These are phyloP conservation scores for Amanita muscaria DNA, from an alignment of 768 basidiomycete genomes.

Conservation along the genomic window DNA sequence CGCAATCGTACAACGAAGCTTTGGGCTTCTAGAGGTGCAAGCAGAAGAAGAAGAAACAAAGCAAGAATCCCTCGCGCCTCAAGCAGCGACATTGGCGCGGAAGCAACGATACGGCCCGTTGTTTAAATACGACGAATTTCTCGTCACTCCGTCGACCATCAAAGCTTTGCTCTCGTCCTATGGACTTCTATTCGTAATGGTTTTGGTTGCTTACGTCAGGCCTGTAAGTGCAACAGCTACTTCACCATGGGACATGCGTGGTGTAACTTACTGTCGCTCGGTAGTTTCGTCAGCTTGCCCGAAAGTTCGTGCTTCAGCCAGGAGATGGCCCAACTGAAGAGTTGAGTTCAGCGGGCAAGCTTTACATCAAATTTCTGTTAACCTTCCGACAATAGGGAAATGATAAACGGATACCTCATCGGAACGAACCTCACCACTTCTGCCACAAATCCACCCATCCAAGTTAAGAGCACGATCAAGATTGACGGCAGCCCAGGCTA, in stretches of 20 bases:
- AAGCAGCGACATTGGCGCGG: conserved; percentile 10
- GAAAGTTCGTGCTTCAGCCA: conserved; percentile 39
- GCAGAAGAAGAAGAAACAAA: conserved; percentile 17
- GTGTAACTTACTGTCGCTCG: neutral
- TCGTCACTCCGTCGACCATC: conserved; percentile 30
- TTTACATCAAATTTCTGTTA: neutral
- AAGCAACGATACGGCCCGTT: conserved; percentile 49
- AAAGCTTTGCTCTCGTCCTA: conserved; percentile 27
- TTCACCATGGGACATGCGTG: too few species aligned
- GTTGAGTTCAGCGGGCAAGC: conserved; percentile 26
- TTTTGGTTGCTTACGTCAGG: conserved; percentile 22
- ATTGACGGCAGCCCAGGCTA: conserved; percentile 78
- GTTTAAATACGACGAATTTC: conserved; percentile 74
- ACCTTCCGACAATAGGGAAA: conserved; percentile 37
- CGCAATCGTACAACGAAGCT: conserved; percentile 38
- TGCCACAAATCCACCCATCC: conserved; percentile 32
- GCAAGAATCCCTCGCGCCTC: conserved; percentile 10
- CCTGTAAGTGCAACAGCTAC: conserved; percentile 39
- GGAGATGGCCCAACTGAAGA: conserved; percentile 58
- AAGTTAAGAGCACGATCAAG: conserved; percentile 53
- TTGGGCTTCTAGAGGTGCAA: conserved; percentile 34
- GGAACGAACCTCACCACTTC: conserved; percentile 66
- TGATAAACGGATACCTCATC: conserved; percentile 52
- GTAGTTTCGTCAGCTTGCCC: conserved; percentile 50
- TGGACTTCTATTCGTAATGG: conserved; percentile 21